phyloP scores from a whole-genome alignment of 495 filamentous ascomycete genomes.

The Corynascus novoguineensis region DNA sequence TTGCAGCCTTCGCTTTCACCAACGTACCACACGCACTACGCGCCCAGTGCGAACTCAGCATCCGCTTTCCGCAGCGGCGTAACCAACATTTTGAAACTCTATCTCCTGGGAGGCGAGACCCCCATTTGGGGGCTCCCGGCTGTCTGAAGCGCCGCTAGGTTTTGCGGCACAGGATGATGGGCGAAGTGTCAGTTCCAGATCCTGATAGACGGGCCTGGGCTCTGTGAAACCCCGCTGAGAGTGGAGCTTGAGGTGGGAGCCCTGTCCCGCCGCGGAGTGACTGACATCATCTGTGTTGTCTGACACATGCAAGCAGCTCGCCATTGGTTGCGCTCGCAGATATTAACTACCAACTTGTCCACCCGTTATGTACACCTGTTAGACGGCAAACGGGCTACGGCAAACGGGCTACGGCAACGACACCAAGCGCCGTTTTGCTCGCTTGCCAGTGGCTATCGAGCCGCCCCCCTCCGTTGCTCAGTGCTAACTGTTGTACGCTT shows the following conservation, averaged over 20 bases:
- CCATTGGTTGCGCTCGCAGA: background rate
- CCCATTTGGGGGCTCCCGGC: conserved; percentile 1
- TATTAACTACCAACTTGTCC: background rate
- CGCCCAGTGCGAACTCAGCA: background rate
- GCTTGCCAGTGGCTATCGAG: background rate
- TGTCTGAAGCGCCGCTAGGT: background rate
- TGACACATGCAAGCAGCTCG: background rate
- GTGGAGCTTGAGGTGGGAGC: background rate
- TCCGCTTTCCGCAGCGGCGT: background rate
- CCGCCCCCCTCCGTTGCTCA: too few species aligned
- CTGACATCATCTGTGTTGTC: background rate
- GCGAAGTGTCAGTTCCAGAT: too few species aligned
- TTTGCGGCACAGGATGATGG: background rate
- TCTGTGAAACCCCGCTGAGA: background rate
- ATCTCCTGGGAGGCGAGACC: background rate
- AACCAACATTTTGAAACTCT: background rate
- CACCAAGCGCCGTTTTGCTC: background rate
- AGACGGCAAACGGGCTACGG: background rate
- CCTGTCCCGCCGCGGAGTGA: background rate
- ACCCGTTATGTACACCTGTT: too few species aligned
- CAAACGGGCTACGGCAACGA: background rate
- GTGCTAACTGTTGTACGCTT: too few species aligned
- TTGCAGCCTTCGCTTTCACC: background rate
- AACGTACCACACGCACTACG: background rate
- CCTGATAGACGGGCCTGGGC: background rate